A percentile compares a stretch with the other conserved stretches of the same genome.
phyloP scores from a whole-genome alignment of 164 flowering plant genomes.

The Macadamia integrifolia region DNA sequence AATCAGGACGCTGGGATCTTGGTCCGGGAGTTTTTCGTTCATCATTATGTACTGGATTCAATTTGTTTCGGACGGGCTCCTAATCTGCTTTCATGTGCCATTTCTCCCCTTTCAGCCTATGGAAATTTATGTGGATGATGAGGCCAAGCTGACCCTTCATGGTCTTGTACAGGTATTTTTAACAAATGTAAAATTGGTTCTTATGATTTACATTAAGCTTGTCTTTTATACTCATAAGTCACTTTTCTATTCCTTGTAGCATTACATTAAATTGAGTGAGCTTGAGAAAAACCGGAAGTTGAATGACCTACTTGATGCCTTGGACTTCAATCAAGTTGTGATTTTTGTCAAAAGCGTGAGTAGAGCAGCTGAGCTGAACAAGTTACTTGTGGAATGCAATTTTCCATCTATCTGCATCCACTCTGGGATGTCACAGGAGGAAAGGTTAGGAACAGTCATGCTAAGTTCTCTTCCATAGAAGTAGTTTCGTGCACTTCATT shows the following conservation, averaged over 20 bases:
- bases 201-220: background rate
- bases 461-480: background rate
- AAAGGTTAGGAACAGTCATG: slow-evolving; percentile 44
- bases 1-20: slow-evolving; percentile 34
- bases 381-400: slow-evolving; percentile 88
- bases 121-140: slow-evolving; percentile 99
- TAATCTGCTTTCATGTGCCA: slow-evolving; percentile 62
- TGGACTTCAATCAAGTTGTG: slow-evolving; percentile 99
- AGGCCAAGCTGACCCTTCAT: slow-evolving; percentile 95
- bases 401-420: slow-evolving; percentile 97
- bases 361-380: slow-evolving; percentile 95
- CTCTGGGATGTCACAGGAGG: slow-evolving; percentile 98
- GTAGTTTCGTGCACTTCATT: no score
- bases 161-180: slow-evolving; percentile 90
- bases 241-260: slow-evolving; percentile 35
- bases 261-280: slow-evolving; percentile 94
- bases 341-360: slow-evolving; percentile 93
- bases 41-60: slow-evolving; percentile 49
- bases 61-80: slow-evolving; percentile 53
- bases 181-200: background rate
- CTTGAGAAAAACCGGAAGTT: slow-evolving; percentile 91
- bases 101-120: slow-evolving; percentile 95
- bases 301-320: slow-evolving; percentile 96
- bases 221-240: background rate
- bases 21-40: slow-evolving; percentile 33